Evolutionary conservation across 2,329 filamentous ascomycete genomes (phyloP).

Genomic region (Alternaria sp.): DNA sequence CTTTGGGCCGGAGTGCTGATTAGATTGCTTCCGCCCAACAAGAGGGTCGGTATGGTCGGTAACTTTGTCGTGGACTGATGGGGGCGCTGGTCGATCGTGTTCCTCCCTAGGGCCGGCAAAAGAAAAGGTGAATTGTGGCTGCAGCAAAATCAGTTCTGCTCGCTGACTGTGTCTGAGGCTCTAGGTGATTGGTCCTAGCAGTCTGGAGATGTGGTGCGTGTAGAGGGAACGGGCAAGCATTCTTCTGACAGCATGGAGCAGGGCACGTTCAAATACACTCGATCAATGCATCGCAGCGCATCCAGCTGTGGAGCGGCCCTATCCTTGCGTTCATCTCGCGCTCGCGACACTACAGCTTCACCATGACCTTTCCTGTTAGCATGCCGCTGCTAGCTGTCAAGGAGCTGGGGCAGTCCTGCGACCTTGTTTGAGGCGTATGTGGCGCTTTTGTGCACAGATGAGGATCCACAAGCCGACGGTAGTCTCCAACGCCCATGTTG

Average conservation of each 20-base stretch:
- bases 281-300: constrained; percentile 35
- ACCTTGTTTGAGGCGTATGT: constrained; percentile 40
- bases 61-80: neutral
- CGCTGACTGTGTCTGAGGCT: constrained; percentile 34
- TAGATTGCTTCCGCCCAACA: constrained; percentile 24
- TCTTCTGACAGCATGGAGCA: constrained; percentile 26
- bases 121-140: constrained; percentile 26
- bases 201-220: constrained; percentile 26
- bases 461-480: constrained; percentile 25
- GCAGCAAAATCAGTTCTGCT: constrained; percentile 17
- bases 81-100: constrained; percentile 11
- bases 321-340: constrained; percentile 41
- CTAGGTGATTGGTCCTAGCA: constrained; percentile 15
- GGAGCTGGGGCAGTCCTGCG: constrained; percentile 40
- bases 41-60: neutral
- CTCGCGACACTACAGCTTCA: constrained; percentile 35
- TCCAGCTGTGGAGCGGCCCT: constrained; percentile 32
- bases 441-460: constrained; percentile 39
- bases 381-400: constrained; percentile 34
- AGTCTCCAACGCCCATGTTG: neutral
- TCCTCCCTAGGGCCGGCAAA: constrained; percentile 21
- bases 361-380: constrained; percentile 34
- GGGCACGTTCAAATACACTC: constrained; percentile 42
- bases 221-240: constrained; percentile 25
- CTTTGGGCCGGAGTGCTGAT: constrained; percentile 3